These are phyloP conservation scores for Kwoniella sp. DNA, from an alignment of 768 basidiomycete genomes.

Conservation along the genomic window DNA sequence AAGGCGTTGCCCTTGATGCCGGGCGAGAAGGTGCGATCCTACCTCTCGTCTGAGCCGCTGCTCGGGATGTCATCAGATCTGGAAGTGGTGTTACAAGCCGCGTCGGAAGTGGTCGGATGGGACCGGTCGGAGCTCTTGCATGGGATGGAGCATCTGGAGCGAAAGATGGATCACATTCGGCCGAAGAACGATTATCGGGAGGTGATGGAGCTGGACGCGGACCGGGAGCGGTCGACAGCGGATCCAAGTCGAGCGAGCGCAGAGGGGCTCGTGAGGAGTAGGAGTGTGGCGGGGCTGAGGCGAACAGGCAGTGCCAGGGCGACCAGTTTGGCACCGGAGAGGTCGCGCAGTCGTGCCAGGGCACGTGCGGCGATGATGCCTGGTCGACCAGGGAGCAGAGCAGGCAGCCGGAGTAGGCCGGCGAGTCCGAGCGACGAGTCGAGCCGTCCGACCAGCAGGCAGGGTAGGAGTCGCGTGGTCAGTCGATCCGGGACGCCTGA, in stretches of 20 bases:
- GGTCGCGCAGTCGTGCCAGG: background rate
- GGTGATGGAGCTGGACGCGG: constrained; percentile 9
- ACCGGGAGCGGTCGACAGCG: constrained; percentile 7
- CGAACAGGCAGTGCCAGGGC: background rate
- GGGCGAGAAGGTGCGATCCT: constrained; percentile 63
- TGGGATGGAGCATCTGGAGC: constrained; percentile 65
- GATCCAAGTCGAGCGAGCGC: constrained; percentile 4
- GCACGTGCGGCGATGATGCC: background rate
- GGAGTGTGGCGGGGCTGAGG: background rate
- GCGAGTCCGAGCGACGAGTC: background rate
- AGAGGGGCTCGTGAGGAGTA: background rate
- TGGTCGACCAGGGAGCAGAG: background rate
- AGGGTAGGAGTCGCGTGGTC: background rate
- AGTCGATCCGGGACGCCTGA: background rate
- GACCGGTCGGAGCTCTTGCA: constrained; percentile 55
- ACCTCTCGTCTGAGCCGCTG: constrained; percentile 62
- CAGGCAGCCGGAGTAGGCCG: background rate
- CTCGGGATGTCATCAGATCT: constrained; percentile 60
- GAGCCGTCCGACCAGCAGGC: constrained; percentile 6
- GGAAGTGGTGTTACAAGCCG: constrained; percentile 56
- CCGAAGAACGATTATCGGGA: constrained; percentile 35
- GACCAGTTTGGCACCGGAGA: background rate
- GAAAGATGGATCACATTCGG: constrained; percentile 53
- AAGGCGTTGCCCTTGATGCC: constrained; percentile 51
- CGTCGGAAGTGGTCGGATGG: constrained; percentile 60